phyloP scores from a whole-genome alignment of 345 rosid species.

The Geranium rotundifolium region DNA sequence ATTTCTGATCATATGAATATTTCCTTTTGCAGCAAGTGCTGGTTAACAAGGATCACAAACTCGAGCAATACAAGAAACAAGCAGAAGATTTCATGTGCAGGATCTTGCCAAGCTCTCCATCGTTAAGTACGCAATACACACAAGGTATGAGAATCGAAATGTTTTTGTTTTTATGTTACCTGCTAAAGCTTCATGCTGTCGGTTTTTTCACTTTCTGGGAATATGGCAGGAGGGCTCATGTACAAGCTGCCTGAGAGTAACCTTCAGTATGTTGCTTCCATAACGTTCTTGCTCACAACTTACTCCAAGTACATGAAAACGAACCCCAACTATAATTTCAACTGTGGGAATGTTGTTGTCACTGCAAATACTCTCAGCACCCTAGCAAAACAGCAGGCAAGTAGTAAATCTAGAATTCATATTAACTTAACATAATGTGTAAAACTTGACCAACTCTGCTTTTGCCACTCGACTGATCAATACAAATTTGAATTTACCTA shows the following conservation, averaged over 20 bases:
- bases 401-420: background rate
- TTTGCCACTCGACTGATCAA: no score
- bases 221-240: slow-evolving; percentile 49
- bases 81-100: slow-evolving; percentile 81
- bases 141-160: slow-evolving; percentile 35
- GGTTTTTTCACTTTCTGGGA: no score
- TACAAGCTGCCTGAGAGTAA: slow-evolving; percentile 56
- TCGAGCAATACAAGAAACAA: slow-evolving; percentile 46
- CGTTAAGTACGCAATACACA: slow-evolving; percentile 62
- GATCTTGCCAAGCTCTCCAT: slow-evolving; percentile 76
- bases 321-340: slow-evolving; percentile 9
- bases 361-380: slow-evolving; percentile 36
- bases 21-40: slow-evolving; percentile 39
- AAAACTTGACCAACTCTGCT: no score
- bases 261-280: slow-evolving; percentile 61
- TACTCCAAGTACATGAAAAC: slow-evolving; percentile 48
- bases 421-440: no score
- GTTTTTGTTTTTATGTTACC: no score
- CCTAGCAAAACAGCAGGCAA: slow-evolving; percentile 22
- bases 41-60: slow-evolving; percentile 44
- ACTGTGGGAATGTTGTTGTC: slow-evolving; percentile 34
- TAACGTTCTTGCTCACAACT: slow-evolving; percentile 47
- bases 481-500: no score
- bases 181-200: background rate
- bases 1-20: background rate